phyloP scores from a whole-genome alignment of 1,139 yeast genomes.

The Suhomyces coccinellae region DNA sequence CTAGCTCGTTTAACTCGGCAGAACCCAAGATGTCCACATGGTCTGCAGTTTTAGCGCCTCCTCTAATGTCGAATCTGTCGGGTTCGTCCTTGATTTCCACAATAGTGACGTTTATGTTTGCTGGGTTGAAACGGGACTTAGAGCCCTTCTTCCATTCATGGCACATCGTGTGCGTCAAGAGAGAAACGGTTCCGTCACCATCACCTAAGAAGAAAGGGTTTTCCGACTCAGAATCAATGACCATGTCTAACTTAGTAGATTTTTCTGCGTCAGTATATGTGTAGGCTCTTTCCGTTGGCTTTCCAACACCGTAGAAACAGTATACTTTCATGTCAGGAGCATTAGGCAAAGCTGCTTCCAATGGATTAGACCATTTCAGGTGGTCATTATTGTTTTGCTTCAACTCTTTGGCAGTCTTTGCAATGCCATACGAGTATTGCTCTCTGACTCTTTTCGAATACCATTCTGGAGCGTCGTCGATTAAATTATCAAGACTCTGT shows the following conservation, averaged over 20 bases:
- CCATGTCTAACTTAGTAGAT: constrained; percentile 55
- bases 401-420: constrained; percentile 60
- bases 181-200: constrained; percentile 94
- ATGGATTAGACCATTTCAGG: constrained; percentile 87
- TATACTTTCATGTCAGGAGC: constrained; percentile 91
- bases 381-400: constrained; percentile 63
- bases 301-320: constrained; percentile 94
- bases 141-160: constrained; percentile 82
- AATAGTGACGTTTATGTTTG: constrained; percentile 63
- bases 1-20: constrained; percentile 84
- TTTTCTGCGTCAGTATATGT: constrained; percentile 69
- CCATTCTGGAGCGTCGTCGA: constrained; percentile 74
- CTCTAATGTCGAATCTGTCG: constrained; percentile 88
- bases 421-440: constrained; percentile 79
- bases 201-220: constrained; percentile 78
- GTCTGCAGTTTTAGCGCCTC: constrained; percentile 97
- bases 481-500: constrained; percentile 64
- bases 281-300: constrained; percentile 92
- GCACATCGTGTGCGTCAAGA: constrained; percentile 73
- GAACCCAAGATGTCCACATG: constrained; percentile 96
- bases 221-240: constrained; percentile 60
- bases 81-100: constrained; percentile 95
- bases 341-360: constrained; percentile 85
- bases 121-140: constrained; percentile 77
- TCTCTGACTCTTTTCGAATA: constrained; percentile 60